phyloP scores from a whole-genome alignment of 2,329 filamentous ascomycete species.

The Fusarium clavum region DNA sequence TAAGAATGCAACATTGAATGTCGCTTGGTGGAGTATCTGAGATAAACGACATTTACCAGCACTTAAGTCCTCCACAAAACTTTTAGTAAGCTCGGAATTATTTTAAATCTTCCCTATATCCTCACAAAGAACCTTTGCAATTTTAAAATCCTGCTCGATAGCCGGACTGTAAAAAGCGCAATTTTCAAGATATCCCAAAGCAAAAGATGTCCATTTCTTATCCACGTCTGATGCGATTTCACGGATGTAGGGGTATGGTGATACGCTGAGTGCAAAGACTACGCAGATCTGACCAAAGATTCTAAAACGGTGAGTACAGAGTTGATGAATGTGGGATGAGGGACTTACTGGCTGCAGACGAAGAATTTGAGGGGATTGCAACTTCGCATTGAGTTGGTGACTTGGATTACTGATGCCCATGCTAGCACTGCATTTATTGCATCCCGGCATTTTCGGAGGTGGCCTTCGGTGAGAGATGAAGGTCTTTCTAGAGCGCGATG shows the following conservation, averaged over 20 bases:
- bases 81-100: neutral
- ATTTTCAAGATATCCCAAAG: conserved; percentile 4
- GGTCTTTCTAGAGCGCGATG: conserved; percentile 29
- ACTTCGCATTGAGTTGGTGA: conserved; percentile 29
- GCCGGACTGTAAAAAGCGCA: conserved; percentile 14
- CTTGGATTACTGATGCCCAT: conserved; percentile 22
- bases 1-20: neutral
- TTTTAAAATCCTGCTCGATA: conserved; percentile 30
- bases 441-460: conserved; percentile 32
- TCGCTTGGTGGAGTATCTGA: too few species aligned
- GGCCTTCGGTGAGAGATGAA: conserved; percentile 19
- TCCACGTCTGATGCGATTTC: conserved; percentile 21
- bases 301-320: neutral
- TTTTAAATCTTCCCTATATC: conserved; percentile 25
- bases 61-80: neutral
- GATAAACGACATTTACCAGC: neutral
- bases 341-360: conserved; percentile 25
- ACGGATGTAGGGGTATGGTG: conserved; percentile 24
- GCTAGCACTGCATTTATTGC: conserved; percentile 18
- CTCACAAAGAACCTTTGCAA: conserved; percentile 24
- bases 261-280: conserved; percentile 28
- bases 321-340: rapidly evolving
- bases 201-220: conserved; percentile 25
- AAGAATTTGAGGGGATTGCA: conserved; percentile 36
- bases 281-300: conserved; percentile 34